Base-by-base conservation (phyloP, 179 eudicot genomes). In the Spinacia oleracea region DNA sequence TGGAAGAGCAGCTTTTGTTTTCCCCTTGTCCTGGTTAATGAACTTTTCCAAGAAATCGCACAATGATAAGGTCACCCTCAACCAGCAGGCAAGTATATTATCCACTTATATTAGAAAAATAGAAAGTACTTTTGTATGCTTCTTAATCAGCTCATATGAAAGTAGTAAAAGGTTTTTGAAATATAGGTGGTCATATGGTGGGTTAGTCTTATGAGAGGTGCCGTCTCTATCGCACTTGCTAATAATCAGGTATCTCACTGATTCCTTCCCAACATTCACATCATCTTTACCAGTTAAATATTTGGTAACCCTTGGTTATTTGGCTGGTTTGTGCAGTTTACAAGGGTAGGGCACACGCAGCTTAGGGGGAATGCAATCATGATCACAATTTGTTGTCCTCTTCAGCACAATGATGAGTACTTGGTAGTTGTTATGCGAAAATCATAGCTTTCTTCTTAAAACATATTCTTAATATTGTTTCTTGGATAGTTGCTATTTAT, bases 121-220 rank as follows among this genome's bases (percentile, higher is more conserved):
- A 40, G 23, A 53, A 5, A 16, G n/a, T 53, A 18, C 0, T 16
- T 51, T 18, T 53, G 6, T 23, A 23, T 53, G 23, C 58, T 21
- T 68, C 46, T 23, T 62, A 46, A 10, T 77, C 65, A n/a, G 48
- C 42, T 67, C 27, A 51, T 77, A 31, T 15, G 40, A 21, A 46
- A 23, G 35, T 58, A n/a, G 11, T 71, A 4, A 40, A 45, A 7
- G 5, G 18, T 56, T 21, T 60, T 25, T 51, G n/a, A n/a, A 15
- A 63, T 9, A 21, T 83, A 95, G 98, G 83, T 91, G 43, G 86
- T 89, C 65, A 89, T 95, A 74, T 95, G 98, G 98, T 95, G 98
- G 98, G 98, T 98, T 75, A 97, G 98, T 89, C 91, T 95, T 65
- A 95, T 95, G 92, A 84, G 98, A 83, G 98, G 98, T 34, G 97